Evolutionary conservation across 805 yeast species (phyloP).

Genomic region (Candida vartiovaarae): DNA sequence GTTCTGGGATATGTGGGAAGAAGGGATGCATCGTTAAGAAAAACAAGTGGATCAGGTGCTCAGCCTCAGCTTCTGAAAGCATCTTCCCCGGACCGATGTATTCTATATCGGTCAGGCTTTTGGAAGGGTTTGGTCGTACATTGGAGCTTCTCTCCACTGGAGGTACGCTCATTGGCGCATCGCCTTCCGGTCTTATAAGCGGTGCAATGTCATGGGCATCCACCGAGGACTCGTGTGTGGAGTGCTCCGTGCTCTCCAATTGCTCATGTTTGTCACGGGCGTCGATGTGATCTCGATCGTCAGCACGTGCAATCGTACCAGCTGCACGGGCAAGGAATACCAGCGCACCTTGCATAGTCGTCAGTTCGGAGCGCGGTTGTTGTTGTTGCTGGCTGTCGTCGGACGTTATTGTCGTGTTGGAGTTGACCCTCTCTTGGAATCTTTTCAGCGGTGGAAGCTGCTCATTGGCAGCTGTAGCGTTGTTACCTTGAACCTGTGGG

Average conservation of each 20-base stretch:
- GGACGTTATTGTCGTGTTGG: conserved; percentile 4
- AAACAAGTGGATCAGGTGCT: conserved; percentile 48
- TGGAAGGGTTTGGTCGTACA: conserved; percentile 28
- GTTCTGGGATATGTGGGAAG: conserved; percentile 79
- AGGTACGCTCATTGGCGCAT: conserved; percentile 20
- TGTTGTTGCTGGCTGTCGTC: conserved; percentile 13
- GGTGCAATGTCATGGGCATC: conserved; percentile 19
- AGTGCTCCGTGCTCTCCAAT: conserved; percentile 30
- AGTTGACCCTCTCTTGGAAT: conserved; percentile 8
- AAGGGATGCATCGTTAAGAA: conserved; percentile 81
- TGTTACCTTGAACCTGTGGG: not conserved
- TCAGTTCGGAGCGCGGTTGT: conserved; percentile 19
- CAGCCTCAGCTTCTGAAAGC: conserved; percentile 57
- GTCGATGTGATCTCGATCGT: conserved; percentile 53
- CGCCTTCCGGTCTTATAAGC: conserved; percentile 18
- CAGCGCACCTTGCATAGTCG: conserved; percentile 51
- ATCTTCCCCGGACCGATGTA: conserved; percentile 54
- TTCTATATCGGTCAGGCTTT: conserved; percentile 49
- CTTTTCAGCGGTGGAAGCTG: not conserved
- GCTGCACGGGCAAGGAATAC: conserved; percentile 74
- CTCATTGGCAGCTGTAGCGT: not conserved
- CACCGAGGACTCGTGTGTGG: not conserved
- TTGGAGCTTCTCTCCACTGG: conserved; percentile 26
- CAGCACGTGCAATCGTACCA: conserved; percentile 65
- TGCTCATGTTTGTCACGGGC: conserved; percentile 43